These are phyloP conservation scores for Phytomonas francai DNA, from an alignment of 208 protist species.

Conservation along the genomic window DNA sequence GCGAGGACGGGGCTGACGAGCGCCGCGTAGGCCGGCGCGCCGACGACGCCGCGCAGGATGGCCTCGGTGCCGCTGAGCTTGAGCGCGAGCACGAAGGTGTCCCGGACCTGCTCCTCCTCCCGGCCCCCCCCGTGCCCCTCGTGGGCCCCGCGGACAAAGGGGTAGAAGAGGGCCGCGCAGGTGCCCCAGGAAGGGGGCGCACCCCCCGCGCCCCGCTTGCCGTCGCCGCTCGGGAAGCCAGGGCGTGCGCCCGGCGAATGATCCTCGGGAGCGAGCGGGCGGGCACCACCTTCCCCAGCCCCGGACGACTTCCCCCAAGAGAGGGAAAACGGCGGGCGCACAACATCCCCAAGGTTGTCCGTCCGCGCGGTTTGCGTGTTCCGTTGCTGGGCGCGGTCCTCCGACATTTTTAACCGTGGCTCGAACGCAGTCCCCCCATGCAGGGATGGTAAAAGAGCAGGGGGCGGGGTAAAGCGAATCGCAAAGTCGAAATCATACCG, in stretches of 20 bases:
- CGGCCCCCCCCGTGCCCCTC: constrained; percentile 8
- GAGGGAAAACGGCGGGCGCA: background rate
- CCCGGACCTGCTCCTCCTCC: constrained; percentile 21
- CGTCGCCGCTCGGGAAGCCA: background rate
- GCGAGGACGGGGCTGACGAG: constrained; percentile 23
- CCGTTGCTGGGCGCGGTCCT: background rate
- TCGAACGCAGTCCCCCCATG: background rate
- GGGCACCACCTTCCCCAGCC: background rate
- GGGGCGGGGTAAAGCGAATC: background rate
- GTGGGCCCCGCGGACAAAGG: constrained; percentile 5
- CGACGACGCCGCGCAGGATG: constrained; percentile 19
- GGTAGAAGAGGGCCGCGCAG: constrained; percentile 26
- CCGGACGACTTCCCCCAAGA: background rate
- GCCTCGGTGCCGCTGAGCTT: constrained; percentile 41
- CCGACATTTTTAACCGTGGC: background rate
- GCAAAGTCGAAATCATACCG: background rate
- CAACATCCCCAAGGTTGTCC: background rate
- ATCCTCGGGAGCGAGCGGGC: background rate
- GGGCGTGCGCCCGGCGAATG: background rate
- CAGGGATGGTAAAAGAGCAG: background rate
- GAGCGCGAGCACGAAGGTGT: constrained; percentile 57
- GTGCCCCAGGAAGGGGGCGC: background rate
- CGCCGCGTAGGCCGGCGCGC: constrained; percentile 14
- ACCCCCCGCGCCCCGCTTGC: background rate
- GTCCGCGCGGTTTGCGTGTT: background rate